Conservation (phyloP, 495 filamentous ascomycete genomes). For the Penicillium flavigenum region DNA sequence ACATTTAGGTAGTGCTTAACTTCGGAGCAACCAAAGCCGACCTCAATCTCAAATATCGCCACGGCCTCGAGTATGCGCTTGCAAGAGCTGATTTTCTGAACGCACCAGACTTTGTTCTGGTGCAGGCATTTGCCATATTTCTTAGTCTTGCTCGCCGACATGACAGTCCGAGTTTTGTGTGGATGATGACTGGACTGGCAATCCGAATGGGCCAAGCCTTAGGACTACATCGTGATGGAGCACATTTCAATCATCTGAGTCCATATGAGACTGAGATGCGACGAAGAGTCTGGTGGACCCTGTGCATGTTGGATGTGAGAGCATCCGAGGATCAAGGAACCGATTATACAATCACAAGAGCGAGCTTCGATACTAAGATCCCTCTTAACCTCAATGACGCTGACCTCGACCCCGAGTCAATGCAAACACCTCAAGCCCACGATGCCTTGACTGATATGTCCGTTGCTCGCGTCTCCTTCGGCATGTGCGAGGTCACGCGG, state of each 20-base stretch:
- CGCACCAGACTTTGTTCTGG: conserved; percentile 33
- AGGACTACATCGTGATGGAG: conserved; percentile 73
- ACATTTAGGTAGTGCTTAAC: conserved; percentile 40
- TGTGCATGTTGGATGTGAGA: conserved; percentile 73
- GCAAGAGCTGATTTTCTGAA: conserved; percentile 55
- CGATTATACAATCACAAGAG: conserved; percentile 55
- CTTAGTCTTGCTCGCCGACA: conserved; percentile 47
- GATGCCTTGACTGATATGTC: conserved; percentile 73
- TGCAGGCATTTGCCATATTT: conserved; percentile 53
- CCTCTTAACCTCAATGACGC: conserved; percentile 75
- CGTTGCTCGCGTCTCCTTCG: conserved; percentile 53
- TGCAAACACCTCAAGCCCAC: conserved; percentile 53
- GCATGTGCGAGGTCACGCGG: conserved; percentile 48
- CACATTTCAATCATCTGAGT: conserved; percentile 53
- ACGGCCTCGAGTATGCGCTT: conserved; percentile 53
- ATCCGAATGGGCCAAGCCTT: conserved; percentile 75
- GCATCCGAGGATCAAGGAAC: conserved; percentile 76
- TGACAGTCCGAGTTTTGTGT: conserved; percentile 50
- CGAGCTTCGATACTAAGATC: conserved; percentile 66
- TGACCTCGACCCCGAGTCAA: conserved; percentile 65
- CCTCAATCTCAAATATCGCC: conserved; percentile 53
- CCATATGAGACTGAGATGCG: conserved; percentile 71
- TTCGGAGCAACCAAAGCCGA: conserved; percentile 52
- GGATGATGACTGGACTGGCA: conserved; percentile 63
- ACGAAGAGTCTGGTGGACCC: conserved; percentile 72